Conservation (phyloP, 306 rosid species). For the Cucurbita maxima region DNA sequence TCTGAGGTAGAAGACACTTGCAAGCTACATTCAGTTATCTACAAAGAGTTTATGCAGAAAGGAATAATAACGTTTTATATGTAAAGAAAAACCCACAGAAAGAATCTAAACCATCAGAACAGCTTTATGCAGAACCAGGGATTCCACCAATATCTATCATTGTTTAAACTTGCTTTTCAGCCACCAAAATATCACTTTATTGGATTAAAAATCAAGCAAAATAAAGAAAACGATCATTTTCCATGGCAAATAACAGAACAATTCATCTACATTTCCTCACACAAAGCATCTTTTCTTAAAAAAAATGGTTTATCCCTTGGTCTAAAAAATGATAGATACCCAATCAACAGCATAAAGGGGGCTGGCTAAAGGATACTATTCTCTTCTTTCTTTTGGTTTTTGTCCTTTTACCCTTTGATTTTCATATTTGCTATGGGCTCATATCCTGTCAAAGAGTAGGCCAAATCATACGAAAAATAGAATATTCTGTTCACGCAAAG, state of each 20-base stretch:
- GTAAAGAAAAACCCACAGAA: not conserved
- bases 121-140: not conserved
- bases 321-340: constrained; percentile 5
- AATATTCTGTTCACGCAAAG: not conserved
- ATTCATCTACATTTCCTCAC: not conserved
- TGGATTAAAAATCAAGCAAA: not conserved
- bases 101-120: not conserved
- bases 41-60: not conserved
- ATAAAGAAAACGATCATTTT: not conserved
- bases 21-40: not conserved
- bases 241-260: not conserved
- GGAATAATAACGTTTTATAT: not conserved
- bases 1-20: not conserved
- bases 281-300: not conserved
- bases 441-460: not conserved
- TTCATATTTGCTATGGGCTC: not conserved
- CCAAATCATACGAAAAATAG: not conserved
- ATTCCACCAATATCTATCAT: constrained; percentile 9
- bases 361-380: not conserved
- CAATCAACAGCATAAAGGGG: not conserved
- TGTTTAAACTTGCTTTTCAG: constrained; percentile 4
- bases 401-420: constrained; percentile 10
- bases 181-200: not conserved
- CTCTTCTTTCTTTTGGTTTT: not conserved
- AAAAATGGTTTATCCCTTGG: not conserved